A percentile compares a stretch with the other conserved stretches of the same genome.
These are phyloP conservation scores for Ramaria sp. DNA, from an alignment of 768 basidiomycete species.

Conservation along the genomic window DNA sequence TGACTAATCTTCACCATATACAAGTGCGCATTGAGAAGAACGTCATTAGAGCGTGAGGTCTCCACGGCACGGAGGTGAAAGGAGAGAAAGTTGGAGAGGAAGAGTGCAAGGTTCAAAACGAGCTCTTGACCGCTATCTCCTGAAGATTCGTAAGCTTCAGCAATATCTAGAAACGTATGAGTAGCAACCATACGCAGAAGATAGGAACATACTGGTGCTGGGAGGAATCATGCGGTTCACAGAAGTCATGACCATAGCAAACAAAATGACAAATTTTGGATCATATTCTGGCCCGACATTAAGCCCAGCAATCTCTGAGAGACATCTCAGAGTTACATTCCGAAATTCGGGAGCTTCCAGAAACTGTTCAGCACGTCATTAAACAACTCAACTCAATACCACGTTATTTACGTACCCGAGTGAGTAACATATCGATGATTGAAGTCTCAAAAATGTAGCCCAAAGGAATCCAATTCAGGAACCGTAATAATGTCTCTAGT, in stretches of 20 bases:
- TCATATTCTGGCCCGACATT: slow-evolving; percentile 96
- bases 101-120: slow-evolving; percentile 93
- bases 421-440: slow-evolving; percentile 87
- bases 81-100: slow-evolving; percentile 92
- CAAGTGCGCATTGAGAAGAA: slow-evolving; percentile 90
- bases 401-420: slow-evolving; percentile 51
- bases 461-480: slow-evolving; percentile 98
- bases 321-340: slow-evolving; percentile 91
- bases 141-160: slow-evolving; percentile 81
- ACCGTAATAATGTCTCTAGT: slow-evolving; percentile 86
- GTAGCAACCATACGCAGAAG: background rate
- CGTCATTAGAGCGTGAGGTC: slow-evolving; percentile 79
- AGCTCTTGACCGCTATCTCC: slow-evolving; percentile 93
- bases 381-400: background rate
- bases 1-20: slow-evolving; percentile 98
- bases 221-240: slow-evolving; percentile 96
- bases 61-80: slow-evolving; percentile 93
- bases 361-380: slow-evolving; percentile 46
- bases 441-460: slow-evolving; percentile 99
- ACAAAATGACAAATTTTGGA: slow-evolving; percentile 93
- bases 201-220: slow-evolving; percentile 45
- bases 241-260: slow-evolving; percentile 97
- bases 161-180: slow-evolving; percentile 43
- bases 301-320: slow-evolving; percentile 92
- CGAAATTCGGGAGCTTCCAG: slow-evolving; percentile 95